phyloP scores from a whole-genome alignment of 306 rosid species.

The Rosa chinensis region DNA sequence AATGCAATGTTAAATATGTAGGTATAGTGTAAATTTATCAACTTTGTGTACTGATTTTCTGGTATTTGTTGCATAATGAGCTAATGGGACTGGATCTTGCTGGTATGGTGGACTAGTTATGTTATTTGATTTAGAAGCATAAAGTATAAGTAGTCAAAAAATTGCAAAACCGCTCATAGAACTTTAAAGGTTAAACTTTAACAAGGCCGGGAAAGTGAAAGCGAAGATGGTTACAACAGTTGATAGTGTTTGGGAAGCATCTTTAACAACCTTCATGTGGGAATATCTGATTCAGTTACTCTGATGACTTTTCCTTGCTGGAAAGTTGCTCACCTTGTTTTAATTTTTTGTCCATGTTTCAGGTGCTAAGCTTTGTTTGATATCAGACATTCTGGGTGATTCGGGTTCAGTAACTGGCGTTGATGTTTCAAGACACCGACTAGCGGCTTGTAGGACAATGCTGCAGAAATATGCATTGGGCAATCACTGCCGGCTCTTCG shows the following conservation, averaged over 20 bases:
- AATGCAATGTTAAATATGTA: neutral
- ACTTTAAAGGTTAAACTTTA: neutral
- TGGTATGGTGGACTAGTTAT: neutral
- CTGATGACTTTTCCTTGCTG: constrained; percentile 2
- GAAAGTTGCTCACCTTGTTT: neutral
- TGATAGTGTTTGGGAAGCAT: neutral
- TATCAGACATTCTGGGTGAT: constrained; percentile 72
- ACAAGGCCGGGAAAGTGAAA: neutral
- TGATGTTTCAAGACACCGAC: constrained; percentile 88
- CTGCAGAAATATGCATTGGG: constrained; percentile 78
- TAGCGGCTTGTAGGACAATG: constrained; percentile 86
- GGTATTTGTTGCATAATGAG: neutral
- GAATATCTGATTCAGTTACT: neutral
- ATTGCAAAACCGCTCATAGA: neutral
- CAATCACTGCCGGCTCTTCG: constrained; percentile 74
- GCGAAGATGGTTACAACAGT: neutral
- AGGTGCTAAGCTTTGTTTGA: constrained; percentile 96
- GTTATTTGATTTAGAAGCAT: neutral
- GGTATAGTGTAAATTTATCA: neutral
- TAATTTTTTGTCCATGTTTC: constrained; percentile 13
- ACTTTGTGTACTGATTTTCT: neutral
- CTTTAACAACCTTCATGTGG: neutral
- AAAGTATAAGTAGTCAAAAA: neutral
- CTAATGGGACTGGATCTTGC: neutral
- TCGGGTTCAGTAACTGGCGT: constrained; percentile 82